Conservation (phyloP, 306 rosid species). For the Acacia melanoxylon region DNA sequence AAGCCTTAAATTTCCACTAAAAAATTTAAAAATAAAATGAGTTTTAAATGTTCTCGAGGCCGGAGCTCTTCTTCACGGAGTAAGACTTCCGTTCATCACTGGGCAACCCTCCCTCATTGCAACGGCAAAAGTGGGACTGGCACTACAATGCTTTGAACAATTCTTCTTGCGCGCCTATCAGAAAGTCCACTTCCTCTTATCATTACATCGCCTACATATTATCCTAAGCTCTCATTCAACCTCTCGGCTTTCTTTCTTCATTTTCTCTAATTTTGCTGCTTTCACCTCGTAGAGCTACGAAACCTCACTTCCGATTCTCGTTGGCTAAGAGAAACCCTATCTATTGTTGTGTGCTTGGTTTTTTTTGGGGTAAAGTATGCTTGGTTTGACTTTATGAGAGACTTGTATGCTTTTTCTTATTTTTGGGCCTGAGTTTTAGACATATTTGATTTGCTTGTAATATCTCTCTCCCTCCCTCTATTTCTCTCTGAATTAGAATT, state of each 20-base stretch:
- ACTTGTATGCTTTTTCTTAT: neutral
- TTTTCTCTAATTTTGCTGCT: constrained; percentile 8
- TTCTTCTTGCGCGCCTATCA: neutral
- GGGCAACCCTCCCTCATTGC: neutral
- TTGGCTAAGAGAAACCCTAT: neutral
- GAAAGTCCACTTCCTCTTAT: neutral
- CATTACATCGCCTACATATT: neutral
- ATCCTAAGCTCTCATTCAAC: neutral
- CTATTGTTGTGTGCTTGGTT: neutral
- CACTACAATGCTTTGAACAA: neutral
- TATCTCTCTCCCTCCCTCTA: neutral
- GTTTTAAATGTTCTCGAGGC: too few relatives aligned
- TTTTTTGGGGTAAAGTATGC: neutral
- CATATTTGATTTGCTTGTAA: neutral
- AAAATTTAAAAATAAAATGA: too few relatives aligned
- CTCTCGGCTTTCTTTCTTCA: neutral
- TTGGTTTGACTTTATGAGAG: neutral
- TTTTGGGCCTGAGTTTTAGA: neutral
- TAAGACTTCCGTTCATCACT: neutral
- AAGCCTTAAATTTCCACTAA: too few relatives aligned
- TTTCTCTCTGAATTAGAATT: constrained; percentile 18
- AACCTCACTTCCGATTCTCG: neutral
- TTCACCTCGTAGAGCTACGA: neutral
- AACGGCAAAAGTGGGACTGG: neutral
- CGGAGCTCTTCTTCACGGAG: neutral